phyloP scores from a whole-genome alignment of 192 early-diverging fungal genomes.

The Gonapodya prolifera region DNA sequence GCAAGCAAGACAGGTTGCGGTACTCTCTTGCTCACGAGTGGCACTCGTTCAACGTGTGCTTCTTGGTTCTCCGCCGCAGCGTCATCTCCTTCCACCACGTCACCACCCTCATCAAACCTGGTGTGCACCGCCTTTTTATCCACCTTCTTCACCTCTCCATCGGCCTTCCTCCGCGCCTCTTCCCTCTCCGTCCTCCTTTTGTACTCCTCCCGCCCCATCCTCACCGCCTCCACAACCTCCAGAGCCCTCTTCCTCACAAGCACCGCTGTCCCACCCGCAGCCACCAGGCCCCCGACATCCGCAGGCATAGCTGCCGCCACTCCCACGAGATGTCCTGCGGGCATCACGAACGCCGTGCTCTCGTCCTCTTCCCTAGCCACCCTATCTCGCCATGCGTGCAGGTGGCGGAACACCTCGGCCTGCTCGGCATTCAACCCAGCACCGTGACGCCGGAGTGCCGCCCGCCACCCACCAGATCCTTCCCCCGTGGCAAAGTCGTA shows the following conservation, averaged over 20 bases:
- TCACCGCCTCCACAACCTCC: not conserved
- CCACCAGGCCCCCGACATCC: constrained; percentile 50
- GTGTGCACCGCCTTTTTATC: not conserved
- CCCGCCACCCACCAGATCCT: constrained; percentile 69
- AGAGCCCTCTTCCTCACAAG: not conserved
- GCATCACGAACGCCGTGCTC: constrained; percentile 70
- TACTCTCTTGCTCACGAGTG: not conserved
- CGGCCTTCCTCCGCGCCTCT: not conserved
- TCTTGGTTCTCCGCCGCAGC: no score
- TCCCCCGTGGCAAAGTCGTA: constrained; percentile 72
- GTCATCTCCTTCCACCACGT: not conserved
- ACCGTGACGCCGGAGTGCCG: constrained; percentile 43
- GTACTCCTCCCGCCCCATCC: not conserved
- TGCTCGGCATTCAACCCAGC: constrained; percentile 30
- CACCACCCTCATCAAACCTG: not conserved
- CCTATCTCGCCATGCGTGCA: constrained; percentile 90
- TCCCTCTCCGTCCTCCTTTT: not conserved
- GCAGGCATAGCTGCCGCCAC: constrained; percentile 61
- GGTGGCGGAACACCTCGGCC: constrained; percentile 66
- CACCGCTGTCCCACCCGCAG: not conserved
- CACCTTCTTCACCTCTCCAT: not conserved
- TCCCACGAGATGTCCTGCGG: constrained; percentile 75
- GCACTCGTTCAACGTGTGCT: not conserved
- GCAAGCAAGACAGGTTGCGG: not conserved
- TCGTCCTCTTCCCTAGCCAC: constrained; percentile 90